These are phyloP conservation scores for Spathaspora passalidarum DNA, from an alignment of 805 yeast species.

Conservation along the genomic window DNA sequence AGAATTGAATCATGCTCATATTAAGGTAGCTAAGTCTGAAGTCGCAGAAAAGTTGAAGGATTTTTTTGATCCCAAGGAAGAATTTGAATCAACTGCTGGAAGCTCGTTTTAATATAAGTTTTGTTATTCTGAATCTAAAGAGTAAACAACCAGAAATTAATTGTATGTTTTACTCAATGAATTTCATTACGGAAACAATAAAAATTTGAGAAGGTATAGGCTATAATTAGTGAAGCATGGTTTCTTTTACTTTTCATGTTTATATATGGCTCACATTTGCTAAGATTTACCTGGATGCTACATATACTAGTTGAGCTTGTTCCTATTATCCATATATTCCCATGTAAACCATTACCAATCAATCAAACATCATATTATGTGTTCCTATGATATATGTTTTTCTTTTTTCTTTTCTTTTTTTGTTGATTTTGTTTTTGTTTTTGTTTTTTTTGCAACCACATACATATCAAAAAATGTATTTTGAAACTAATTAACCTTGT, in stretches of 20 bases:
- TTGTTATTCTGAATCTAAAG: not conserved
- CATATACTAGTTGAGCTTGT: no score
- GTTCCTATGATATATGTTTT: no score
- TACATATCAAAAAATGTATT: not conserved
- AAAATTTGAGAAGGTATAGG: not conserved
- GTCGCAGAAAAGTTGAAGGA: slow-evolving; percentile 2
- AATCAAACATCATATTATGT: not conserved
- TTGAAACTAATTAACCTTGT: not conserved
- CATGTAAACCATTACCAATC: no score
- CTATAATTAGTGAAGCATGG: no score
- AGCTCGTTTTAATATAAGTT: no score
- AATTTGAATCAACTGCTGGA: slow-evolving; percentile 8
- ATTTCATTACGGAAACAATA: not conserved
- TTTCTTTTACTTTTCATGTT: no score
- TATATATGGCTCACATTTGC: no score
- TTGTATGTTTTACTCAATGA: not conserved
- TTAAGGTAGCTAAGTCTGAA: not conserved
- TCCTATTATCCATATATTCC: no score
- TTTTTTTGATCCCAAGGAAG: slow-evolving; percentile 8
- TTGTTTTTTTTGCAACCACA: not conserved
- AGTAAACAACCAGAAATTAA: not conserved
- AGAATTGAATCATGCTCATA: not conserved
- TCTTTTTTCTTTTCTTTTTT: no score
- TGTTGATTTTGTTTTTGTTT: no score
- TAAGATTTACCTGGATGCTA: no score